Evolutionary conservation across 208 protist species (phyloP), one percentile per base, ranked within the genome.

Genomic region (Novymonas esmeraldas): DNA sequence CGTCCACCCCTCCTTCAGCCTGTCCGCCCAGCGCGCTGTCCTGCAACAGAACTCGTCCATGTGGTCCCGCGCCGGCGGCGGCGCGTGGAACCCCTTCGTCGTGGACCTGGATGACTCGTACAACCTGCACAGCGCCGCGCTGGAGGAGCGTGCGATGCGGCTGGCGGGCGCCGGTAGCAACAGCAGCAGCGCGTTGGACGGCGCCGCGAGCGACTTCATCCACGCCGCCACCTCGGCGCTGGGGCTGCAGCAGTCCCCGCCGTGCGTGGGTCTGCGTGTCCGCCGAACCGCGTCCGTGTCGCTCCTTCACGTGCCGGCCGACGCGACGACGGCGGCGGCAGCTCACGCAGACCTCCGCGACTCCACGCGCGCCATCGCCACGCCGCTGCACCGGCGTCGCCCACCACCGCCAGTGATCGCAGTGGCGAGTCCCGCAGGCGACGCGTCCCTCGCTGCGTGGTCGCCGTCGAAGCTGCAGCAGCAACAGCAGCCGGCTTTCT

Each of bases 141-240:
- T 44, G n/a, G 70, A 76, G 3, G 31, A 34, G 18, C 52, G 70
- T 4, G 59, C 62, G 5, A 14, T 60, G 54, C 56, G 62, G 28
- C 70, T 76, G 18, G 33, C 29, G 7, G 45, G 26, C 41, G 59
- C n/a, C 13, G 28, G 26, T 24, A 24, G 58, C 18, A 24, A 6
- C 26, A 28, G 58, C 26, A n/a, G 44, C 46, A 61, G 59, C 45
- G 31, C 38, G 1, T 38, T 64, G 22, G 18, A 18, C 41, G 38
- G n/a, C 2, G 62, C 70, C 18, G 62, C 46, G 13, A 65, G 48
- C 31, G 70, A 76, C 48, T 65, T 76, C 20, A 49, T 36, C 0
- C 5, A 46, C 0, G 70, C 62, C 22, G 70, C 59, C 5, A 41
- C 26, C 18, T 64, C 59, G 36, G 44, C 18, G 18, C 24, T 64